Base-by-base conservation (phyloP, 345 rosid species). In the Hypericum perforatum region DNA sequence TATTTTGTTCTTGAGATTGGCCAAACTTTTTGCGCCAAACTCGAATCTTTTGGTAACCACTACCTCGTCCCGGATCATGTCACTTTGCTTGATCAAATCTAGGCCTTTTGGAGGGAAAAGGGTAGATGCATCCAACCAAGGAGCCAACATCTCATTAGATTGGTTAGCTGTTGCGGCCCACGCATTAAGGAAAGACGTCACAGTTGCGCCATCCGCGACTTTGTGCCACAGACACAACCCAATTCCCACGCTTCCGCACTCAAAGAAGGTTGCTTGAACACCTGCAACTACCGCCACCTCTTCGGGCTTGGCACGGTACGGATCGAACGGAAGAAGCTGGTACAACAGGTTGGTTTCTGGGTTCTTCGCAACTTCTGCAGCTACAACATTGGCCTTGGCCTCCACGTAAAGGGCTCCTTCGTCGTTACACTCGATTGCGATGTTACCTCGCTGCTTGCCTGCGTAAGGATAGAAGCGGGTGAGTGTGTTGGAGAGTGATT, bases 391-490 rank as follows among this genome's bases (percentile, higher is more conserved):
- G 14, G 63, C 74, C 49, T 7, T 49, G 48, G 82, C 74, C 58
- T 70, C 74, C 13, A 72, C 49, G 10, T 58, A 77, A 45, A 64
- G 49, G 11, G 61, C 77, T 8, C 82, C 78, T 37, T 53, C 57
- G 37, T 78, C 78, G 44, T 58, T 62, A 57, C 77, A 76, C 11
- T 73, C 48, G 8, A 76, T 40, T 0, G 51, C 43, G 9, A 38
- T 8, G 56, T 67, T 65, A 0, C 59, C 67, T 41, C 32, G 38
- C 9, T 64, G 13, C 12, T 55, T 41, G 5, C 73, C 73, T 0
- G 63, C 69, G 4, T 68, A 53, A 5, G 81, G 87, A 61, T 76
- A 78, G 37, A 73, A 78, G 42, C 41, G 61, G 47, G 71, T 49
- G 45, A 78, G 58, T 13, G 67, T 61, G 50, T 64, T 44, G 0